phyloP scores from a whole-genome alignment of 345 rosid species.

The Mangifera indica region DNA sequence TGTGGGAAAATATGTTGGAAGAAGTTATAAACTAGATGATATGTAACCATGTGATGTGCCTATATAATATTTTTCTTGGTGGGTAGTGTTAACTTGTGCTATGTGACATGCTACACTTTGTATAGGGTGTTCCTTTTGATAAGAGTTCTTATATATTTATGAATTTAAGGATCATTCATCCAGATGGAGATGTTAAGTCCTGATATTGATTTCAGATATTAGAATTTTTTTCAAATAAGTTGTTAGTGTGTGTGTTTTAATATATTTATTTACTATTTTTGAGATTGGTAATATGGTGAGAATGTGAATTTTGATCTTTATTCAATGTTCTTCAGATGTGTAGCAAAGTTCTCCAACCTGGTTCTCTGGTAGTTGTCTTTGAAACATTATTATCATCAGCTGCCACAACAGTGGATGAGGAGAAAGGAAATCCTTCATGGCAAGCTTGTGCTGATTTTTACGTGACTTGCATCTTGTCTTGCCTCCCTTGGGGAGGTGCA shows the following conservation, averaged over 20 bases:
- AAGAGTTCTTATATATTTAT: neutral
- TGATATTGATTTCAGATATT: neutral
- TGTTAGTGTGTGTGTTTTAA: neutral
- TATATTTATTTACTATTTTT: neutral
- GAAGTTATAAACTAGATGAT: neutral
- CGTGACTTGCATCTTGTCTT: conserved; percentile 82
- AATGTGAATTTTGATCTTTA: neutral
- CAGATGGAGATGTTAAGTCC: conserved; percentile 3
- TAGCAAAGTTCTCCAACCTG: conserved; percentile 93
- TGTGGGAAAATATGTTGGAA: neutral
- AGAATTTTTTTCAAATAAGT: neutral
- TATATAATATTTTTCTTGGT: neutral
- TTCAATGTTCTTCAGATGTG: conserved; percentile 58
- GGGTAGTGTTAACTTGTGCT: neutral
- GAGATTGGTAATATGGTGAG: neutral
- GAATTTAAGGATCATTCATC: neutral
- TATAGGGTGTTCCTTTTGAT: neutral
- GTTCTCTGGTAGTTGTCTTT: conserved; percentile 76
- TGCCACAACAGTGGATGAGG: conserved; percentile 94
- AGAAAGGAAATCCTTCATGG: conserved; percentile 97
- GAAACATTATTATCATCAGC: conserved; percentile 91
- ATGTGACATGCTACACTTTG: neutral
- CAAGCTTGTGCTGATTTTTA: conserved; percentile 95
- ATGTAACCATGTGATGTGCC: neutral
- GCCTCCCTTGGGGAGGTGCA: conserved; percentile 98